Evolutionary conservation across 176 grass and related monocot genomes (phyloP), one percentile per base, ranked within the genome.

Genomic region (Calamus simplicifolius): DNA sequence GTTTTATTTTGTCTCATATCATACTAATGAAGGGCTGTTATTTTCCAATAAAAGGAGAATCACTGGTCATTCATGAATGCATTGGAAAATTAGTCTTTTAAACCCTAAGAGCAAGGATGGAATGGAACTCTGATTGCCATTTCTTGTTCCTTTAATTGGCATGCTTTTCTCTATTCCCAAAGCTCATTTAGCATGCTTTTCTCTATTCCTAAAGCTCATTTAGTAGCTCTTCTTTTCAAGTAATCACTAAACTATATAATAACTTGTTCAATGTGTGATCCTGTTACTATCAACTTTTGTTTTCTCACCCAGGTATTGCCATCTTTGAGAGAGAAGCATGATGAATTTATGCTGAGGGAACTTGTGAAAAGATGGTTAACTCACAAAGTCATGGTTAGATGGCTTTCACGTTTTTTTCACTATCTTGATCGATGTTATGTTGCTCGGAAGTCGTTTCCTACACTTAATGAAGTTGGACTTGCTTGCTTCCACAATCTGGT

Each of bases 391-490:
- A 98, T 98, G 88, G 84, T 85, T 69, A 77, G 88, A 50, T 93
- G 94, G 87, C 79, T 98, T 5, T 92, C 81, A 49, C 85, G 88
- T 27, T 92, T 89, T 62, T 93, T 98, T 49, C 25, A 85, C 68
- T 98, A 98, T 63, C 88, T 98, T 72, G 88, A 98, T 66, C 84
- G 94, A 5, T 98, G 83, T 69, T 92, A 83, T 73, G 81, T 92
- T 64, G 75, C 84, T 21, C 64, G 81, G 76, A 85, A 79, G 49
- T 88, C 88, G 0, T 79, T 92, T 69, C 64, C 76, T 31, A 21
- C 75, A 49, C 82, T 98, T 50, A 85, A 23, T 23, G 84, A 93
- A 76, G 88, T 89, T 76, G 94, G 84, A 16, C 76, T 89, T 52
- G 68, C 71, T 23, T 89, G 88, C 66, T 98, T 98, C 27, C 79